Percentiles rank a stretch among this genome's conserved stretches.
Evolutionary conservation across 1,284 basidiomycete species (phyloP).

Genomic region (Testicularia cyperi): DNA sequence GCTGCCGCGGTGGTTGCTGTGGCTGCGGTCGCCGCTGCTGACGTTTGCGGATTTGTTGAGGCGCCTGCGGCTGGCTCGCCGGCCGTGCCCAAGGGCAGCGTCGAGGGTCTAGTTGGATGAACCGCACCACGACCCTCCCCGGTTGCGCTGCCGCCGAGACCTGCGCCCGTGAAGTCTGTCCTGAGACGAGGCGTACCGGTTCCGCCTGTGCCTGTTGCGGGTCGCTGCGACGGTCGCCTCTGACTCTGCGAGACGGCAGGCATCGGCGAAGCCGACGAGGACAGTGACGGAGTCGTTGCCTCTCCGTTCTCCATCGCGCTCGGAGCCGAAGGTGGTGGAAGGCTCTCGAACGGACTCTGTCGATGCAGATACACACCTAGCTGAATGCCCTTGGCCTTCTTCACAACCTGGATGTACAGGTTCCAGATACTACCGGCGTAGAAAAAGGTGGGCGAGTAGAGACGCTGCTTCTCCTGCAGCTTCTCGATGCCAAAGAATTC

Average conservation of each 20-base stretch:
- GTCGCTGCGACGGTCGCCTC: neutral
- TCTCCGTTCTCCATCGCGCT: constrained; percentile 3
- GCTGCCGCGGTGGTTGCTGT: constrained; percentile 1
- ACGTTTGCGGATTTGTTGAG: no score
- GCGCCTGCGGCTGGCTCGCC: no score
- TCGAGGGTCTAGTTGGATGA: no score
- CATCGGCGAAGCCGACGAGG: no score
- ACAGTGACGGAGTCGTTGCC: no score
- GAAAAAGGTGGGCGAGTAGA: constrained; percentile 64
- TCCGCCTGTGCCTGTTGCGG: no score
- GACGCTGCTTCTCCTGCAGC: constrained; percentile 74
- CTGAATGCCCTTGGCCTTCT: constrained; percentile 72
- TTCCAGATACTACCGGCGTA: constrained; percentile 72
- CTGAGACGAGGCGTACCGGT: no score
- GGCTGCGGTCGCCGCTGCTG: neutral
- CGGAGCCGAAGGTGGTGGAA: constrained; percentile 62
- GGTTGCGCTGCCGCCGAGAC: no score
- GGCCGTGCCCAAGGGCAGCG: no score
- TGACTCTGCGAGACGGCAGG: no score
- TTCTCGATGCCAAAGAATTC: constrained; percentile 86
- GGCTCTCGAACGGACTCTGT: constrained; percentile 72
- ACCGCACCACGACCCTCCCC: no score
- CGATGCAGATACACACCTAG: constrained; percentile 87
- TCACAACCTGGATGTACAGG: constrained; percentile 81
- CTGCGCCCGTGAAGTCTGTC: no score